Conservation (phyloP, 2,329 filamentous ascomycete species). For the Aureobasidium musti region DNA sequence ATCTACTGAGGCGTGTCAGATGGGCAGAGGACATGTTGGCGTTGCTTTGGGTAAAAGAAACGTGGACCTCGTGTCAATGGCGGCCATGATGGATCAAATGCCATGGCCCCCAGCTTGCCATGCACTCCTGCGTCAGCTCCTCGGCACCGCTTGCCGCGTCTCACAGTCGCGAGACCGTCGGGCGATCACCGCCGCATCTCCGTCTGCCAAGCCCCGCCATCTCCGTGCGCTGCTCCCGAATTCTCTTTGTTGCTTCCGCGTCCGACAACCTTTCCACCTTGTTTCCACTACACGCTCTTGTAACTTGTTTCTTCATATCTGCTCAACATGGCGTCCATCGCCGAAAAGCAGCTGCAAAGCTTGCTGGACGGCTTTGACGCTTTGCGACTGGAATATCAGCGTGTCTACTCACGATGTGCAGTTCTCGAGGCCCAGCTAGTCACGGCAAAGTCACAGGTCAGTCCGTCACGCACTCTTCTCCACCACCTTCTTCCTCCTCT, state of each 20-base stretch:
- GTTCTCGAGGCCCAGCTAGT: conserved; percentile 52
- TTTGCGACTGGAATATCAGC: conserved; percentile 51
- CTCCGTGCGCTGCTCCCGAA: not conserved
- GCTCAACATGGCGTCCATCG: conserved; percentile 19
- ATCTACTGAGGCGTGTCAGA: conserved; percentile 65
- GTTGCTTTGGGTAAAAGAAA: not conserved
- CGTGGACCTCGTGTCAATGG: not conserved
- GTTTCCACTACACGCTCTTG: not conserved
- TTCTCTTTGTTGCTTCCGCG: conserved; percentile 25
- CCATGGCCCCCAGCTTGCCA: conserved; percentile 6
- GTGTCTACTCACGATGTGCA: conserved; percentile 48
- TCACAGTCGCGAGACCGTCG: not conserved
- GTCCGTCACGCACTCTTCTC: conserved; percentile 32
- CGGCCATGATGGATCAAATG: not conserved
- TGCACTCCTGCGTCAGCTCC: conserved; percentile 24
- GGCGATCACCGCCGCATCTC: not conserved
- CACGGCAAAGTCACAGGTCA: conserved; percentile 54
- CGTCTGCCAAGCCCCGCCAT: not conserved
- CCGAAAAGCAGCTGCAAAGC: conserved; percentile 43
- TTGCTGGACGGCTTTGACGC: conserved; percentile 50
- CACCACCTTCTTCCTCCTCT: not conserved
- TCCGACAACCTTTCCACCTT: not conserved
- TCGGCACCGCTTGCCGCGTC: conserved; percentile 9
- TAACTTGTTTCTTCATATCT: not conserved
- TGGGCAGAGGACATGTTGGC: conserved; percentile 50